These are phyloP conservation scores for Mayamaea pseudoterrestris DNA, from an alignment of 108 stramenopile genomes.

Conservation along the genomic window DNA sequence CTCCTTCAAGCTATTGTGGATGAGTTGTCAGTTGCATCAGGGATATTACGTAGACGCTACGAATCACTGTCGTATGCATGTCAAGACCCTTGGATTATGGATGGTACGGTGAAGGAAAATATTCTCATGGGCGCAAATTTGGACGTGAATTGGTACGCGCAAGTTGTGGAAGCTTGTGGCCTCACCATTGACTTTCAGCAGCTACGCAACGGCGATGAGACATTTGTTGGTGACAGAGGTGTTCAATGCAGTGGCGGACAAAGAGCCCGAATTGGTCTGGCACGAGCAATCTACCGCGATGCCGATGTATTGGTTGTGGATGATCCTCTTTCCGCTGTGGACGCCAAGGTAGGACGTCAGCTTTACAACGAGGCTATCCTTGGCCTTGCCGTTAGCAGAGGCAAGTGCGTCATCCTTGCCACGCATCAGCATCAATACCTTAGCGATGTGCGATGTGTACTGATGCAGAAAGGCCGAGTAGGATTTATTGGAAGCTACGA, in stretches of 20 bases:
- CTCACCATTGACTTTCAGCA: conserved; percentile 57
- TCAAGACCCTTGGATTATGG: conserved; percentile 90
- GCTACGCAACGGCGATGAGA: conserved; percentile 63
- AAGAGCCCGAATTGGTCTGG: conserved; percentile 77
- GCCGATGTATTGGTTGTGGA: conserved; percentile 74
- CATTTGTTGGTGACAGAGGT: conserved; percentile 87
- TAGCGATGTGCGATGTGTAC: conserved; percentile 45
- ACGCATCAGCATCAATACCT: conserved; percentile 90
- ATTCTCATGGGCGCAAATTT: conserved; percentile 57
- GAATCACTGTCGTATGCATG: conserved; percentile 66
- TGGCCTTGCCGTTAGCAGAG: conserved; percentile 39
- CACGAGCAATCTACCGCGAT: conserved; percentile 49
- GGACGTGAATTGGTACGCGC: conserved; percentile 39
- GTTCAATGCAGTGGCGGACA: conserved; percentile 92
- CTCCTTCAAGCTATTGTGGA: conserved; percentile 47
- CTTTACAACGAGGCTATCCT: conserved; percentile 76
- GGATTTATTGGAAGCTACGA: conserved; percentile 50
- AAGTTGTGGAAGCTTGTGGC: conserved; percentile 64
- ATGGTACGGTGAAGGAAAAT: conserved; percentile 81
- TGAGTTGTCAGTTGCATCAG: conserved; percentile 40
- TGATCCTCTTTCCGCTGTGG: conserved; percentile 93
- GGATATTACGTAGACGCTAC: conserved; percentile 19
- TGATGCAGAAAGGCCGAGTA: conserved; percentile 55
- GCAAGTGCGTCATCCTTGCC: conserved; percentile 57
- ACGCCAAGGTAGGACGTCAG: conserved; percentile 66